These are phyloP conservation scores for Marsdenia floribunda DNA, from an alignment of 257 asterid species.

Conservation along the genomic window DNA sequence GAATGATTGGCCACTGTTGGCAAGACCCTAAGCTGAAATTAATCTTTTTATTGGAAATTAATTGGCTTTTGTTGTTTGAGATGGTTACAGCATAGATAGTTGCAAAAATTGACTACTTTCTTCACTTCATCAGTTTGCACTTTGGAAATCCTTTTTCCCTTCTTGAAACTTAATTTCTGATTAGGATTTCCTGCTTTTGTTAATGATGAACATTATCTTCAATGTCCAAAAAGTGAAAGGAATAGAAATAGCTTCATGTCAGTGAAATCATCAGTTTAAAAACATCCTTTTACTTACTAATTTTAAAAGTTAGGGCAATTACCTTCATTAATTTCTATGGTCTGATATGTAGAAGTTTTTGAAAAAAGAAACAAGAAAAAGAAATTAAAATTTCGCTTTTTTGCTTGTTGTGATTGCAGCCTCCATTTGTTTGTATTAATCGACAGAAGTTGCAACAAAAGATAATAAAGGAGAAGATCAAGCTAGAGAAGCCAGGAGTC, in stretches of 20 bases:
- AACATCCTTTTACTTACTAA: no score
- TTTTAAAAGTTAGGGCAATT: no score
- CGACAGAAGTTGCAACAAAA: conserved; percentile 65
- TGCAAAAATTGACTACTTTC: neutral
- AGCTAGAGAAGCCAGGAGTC: no score
- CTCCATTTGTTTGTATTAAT: conserved; percentile 60
- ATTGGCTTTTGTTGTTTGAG: conserved; percentile 65
- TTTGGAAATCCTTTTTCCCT: no score
- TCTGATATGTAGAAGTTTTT: no score
- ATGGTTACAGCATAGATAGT: conserved; percentile 71
- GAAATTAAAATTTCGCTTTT: neutral
- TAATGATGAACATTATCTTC: neutral
- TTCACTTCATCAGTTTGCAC: neutral
- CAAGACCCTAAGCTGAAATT: no score
- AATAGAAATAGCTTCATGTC: neutral
- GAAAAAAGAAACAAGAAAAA: no score
- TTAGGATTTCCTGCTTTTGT: neutral
- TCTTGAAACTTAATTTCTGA: no score
- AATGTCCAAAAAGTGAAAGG: neutral
- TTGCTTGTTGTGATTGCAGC: conserved; percentile 33
- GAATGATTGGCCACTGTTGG: no score
- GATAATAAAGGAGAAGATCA: conserved; percentile 63
- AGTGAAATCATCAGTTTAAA: neutral
- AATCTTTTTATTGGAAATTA: no score
- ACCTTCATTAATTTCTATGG: no score